Evolutionary conservation across 352 stramenopile species (phyloP).

Genomic region (Phytophthora foliorum): DNA sequence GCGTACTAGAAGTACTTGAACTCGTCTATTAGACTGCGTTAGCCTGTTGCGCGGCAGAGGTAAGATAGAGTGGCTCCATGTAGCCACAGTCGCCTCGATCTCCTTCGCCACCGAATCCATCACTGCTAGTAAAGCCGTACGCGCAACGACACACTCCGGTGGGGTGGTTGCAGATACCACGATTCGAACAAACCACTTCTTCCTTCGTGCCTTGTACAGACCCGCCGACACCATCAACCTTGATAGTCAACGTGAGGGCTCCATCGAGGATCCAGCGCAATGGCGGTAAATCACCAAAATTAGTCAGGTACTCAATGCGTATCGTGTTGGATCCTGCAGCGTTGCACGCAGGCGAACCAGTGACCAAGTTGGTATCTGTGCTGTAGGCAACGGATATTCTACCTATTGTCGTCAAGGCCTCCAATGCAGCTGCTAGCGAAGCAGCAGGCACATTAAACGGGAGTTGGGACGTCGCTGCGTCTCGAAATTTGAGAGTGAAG

Average conservation of each 20-base stretch:
- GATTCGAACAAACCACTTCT: conserved; percentile 69
- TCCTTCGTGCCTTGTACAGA: conserved; percentile 76
- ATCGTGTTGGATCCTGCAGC: conserved; percentile 61
- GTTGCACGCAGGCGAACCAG: conserved; percentile 48
- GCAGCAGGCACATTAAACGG: conserved; percentile 47
- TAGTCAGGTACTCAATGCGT: conserved; percentile 68
- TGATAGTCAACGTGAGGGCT: conserved; percentile 59
- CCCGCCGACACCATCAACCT: conserved; percentile 49
- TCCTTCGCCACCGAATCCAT: conserved; percentile 84
- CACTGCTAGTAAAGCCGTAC: conserved; percentile 83
- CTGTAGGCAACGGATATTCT: conserved; percentile 63
- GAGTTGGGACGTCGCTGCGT: conserved; percentile 66
- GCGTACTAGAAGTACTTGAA: neutral
- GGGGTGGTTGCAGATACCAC: conserved; percentile 57
- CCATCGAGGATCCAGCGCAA: conserved; percentile 77
- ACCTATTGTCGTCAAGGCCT: conserved; percentile 55
- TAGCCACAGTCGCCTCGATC: conserved; percentile 93
- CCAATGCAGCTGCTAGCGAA: conserved; percentile 44
- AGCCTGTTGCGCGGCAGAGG: conserved; percentile 68
- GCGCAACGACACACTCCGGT: conserved; percentile 72
- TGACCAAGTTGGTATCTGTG: conserved; percentile 26
- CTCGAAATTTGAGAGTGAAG: conserved; percentile 81
- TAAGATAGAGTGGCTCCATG: conserved; percentile 77
- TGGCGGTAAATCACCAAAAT: conserved; percentile 72
- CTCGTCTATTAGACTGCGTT: conserved; percentile 51